phyloP scores from a whole-genome alignment of 2,329 filamentous ascomycete genomes.

The Pyricularia grisea region DNA sequence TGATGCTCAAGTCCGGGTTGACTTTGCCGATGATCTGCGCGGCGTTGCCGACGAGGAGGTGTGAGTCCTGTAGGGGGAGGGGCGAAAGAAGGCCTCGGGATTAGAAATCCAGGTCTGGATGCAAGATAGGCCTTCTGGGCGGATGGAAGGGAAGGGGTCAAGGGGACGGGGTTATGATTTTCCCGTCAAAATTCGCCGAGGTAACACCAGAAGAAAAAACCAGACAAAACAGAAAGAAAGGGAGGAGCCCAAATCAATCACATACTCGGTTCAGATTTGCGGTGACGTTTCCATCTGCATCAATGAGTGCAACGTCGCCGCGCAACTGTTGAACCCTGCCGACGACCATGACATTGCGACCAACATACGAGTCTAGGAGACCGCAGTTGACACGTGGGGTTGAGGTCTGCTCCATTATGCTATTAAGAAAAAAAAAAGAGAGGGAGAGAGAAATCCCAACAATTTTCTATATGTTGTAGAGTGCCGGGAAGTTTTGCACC shows the following conservation, averaged over 20 bases:
- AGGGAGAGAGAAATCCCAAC: too few species aligned
- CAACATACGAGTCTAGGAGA: constrained; percentile 69
- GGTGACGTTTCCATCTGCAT: constrained; percentile 69
- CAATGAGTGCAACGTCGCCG: constrained; percentile 71
- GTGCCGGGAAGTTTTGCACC: too few species aligned
- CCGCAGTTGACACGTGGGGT: constrained; percentile 75
- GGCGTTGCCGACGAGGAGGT: constrained; percentile 59
- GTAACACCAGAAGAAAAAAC: not conserved
- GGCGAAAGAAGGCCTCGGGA: not conserved
- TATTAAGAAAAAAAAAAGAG: too few species aligned
- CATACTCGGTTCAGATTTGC: constrained; percentile 64
- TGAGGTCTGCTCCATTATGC: constrained; percentile 57
- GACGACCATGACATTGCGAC: constrained; percentile 70
- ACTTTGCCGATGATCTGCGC: constrained; percentile 77
- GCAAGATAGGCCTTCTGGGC: constrained; percentile 4
- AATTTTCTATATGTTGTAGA: not conserved
- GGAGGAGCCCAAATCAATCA: not conserved
- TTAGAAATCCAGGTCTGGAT: not conserved
- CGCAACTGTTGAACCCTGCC: constrained; percentile 77
- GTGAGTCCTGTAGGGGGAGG: constrained; percentile 46
- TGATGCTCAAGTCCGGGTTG: constrained; percentile 61
- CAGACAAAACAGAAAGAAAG: not conserved
- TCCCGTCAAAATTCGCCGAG: not conserved
- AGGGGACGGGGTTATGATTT: not conserved
- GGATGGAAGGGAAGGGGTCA: too few species aligned